Evolutionary conservation across 768 basidiomycete genomes (phyloP).

Genomic region (Tulasnella sp.): DNA sequence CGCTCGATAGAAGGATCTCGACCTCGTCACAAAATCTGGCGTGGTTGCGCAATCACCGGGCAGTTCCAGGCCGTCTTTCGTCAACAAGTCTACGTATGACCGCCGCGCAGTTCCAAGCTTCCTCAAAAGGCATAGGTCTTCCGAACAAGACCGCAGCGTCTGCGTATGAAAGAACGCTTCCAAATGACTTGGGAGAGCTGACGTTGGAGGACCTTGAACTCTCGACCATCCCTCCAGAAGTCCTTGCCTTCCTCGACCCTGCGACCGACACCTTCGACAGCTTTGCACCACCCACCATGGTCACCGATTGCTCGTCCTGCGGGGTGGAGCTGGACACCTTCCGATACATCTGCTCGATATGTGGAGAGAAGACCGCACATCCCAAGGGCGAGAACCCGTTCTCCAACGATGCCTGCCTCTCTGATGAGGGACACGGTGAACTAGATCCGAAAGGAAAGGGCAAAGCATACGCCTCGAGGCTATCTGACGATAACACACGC

Average conservation of each 20-base stretch:
- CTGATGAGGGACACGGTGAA: neutral
- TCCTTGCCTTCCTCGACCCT: slow-evolving; percentile 25
- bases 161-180: neutral
- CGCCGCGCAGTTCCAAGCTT: neutral
- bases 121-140: neutral
- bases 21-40: slow-evolving; percentile 13
- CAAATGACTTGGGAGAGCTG: neutral
- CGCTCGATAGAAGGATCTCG: slow-evolving; percentile 7
- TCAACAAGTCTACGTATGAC: neutral
- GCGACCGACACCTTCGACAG: slow-evolving; percentile 15
- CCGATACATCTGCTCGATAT: slow-evolving; percentile 82
- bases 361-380: slow-evolving; percentile 64
- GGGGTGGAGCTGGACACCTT: slow-evolving; percentile 66
- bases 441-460: slow-evolving; percentile 44
- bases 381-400: slow-evolving; percentile 1
- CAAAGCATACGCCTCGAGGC: slow-evolving; percentile 30
- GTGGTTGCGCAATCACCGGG: slow-evolving; percentile 12
- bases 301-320: slow-evolving; percentile 81
- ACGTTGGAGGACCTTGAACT: neutral
- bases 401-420: neutral
- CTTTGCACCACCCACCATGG: slow-evolving; percentile 42
- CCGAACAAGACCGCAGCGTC: slow-evolving; percentile 6
- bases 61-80: neutral
- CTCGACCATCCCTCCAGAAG: slow-evolving; percentile 16
- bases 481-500: slow-evolving; percentile 23